These are phyloP conservation scores for Aureobasidium sp. DNA, from an alignment of 2,329 filamentous ascomycete genomes.

Conservation along the genomic window DNA sequence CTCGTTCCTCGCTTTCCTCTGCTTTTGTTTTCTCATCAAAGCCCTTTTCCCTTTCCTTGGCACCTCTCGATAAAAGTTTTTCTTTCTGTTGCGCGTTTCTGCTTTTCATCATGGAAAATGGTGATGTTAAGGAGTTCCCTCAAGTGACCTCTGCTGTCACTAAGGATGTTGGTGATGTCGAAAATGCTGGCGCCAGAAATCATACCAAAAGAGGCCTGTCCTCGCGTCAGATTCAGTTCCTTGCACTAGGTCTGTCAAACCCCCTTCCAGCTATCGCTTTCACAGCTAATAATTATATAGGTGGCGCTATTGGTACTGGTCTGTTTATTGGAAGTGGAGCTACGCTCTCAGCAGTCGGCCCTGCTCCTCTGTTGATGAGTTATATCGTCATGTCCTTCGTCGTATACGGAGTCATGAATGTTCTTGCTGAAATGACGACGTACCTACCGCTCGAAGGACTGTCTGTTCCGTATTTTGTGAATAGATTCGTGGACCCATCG, in stretches of 20 bases:
- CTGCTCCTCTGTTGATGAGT: constrained; percentile 41
- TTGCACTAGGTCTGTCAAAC: constrained; percentile 55
- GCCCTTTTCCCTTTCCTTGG: background rate
- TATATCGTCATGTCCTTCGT: constrained; percentile 42
- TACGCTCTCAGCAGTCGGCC: constrained; percentile 32
- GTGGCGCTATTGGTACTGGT: constrained; percentile 30
- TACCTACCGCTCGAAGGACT: constrained; percentile 60
- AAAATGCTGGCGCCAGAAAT: constrained; percentile 13
- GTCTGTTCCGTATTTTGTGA: constrained; percentile 62
- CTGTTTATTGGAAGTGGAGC: constrained; percentile 34
- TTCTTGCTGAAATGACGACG: constrained; percentile 63
- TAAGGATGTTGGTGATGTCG: constrained; percentile 18
- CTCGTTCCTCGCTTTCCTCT: constrained; percentile 5
- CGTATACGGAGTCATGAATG: constrained; percentile 48
- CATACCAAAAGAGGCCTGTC: constrained; percentile 58
- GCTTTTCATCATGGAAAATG: background rate
- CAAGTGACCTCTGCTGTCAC: constrained; percentile 6
- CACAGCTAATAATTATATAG: background rate
- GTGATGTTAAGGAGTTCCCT: constrained; percentile 20
- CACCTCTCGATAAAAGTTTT: background rate
- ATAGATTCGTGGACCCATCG: constrained; percentile 62
- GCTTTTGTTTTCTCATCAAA: background rate
- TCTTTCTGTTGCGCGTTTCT: background rate
- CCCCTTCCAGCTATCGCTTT: too few relatives aligned
- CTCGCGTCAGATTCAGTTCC: constrained; percentile 67